Evolutionary conservation across 306 rosid species (phyloP).

Genomic region (Gastrolobium villosum): DNA sequence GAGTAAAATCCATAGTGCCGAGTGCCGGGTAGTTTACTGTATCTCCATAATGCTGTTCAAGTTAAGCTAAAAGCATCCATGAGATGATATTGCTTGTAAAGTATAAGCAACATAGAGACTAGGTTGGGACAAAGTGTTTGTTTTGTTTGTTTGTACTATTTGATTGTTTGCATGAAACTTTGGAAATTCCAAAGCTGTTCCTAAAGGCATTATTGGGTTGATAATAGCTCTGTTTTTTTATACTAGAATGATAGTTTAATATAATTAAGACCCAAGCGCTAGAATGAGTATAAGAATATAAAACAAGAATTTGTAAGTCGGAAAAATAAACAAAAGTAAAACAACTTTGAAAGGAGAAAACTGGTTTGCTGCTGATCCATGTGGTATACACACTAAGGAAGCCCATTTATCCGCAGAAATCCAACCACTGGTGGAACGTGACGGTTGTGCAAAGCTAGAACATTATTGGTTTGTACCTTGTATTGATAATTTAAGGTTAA

Average conservation of each 20-base stretch:
- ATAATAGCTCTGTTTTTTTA: neutral
- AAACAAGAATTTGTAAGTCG: no score
- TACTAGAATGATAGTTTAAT: neutral
- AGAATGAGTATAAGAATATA: no score
- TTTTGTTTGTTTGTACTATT: neutral
- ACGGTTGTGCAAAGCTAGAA: neutral
- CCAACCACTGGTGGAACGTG: no score
- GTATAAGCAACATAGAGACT: neutral
- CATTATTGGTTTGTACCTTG: no score
- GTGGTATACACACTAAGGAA: no score
- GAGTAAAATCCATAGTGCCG: neutral
- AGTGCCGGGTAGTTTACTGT: neutral
- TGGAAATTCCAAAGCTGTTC: neutral
- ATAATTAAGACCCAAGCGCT: neutral
- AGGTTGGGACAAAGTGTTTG: neutral
- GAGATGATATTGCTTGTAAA: neutral
- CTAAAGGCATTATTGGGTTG: neutral
- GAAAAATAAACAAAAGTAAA: no score
- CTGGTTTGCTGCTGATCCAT: no score
- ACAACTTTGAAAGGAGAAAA: neutral
- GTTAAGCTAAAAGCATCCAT: neutral
- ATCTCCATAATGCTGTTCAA: neutral
- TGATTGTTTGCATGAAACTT: neutral
- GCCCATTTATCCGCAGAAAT: no score
- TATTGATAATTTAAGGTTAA: no score